Evolutionary conservation across 345 rosid species (phyloP), one percentile per base, ranked within the genome.

Genomic region (Aquilaria sinensis): DNA sequence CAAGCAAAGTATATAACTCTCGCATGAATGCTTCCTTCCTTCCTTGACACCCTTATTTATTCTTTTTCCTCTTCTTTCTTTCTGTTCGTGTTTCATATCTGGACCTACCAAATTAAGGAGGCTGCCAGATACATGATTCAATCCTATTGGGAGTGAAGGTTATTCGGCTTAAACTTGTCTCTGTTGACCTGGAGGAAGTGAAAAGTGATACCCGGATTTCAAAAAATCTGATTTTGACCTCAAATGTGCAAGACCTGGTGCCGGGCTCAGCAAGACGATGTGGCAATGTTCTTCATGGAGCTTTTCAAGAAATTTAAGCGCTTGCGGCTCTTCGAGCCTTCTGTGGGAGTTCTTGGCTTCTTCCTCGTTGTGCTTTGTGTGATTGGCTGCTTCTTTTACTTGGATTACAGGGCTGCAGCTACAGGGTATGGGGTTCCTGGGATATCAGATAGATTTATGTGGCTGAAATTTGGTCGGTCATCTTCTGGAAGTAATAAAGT

Each of bases 311-410:
- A 82, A 78, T 67, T 89, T 74, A 87, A 84, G 78, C 84, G 91
- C 16, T 70, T 81, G 12, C 74, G 77, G 70, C 79, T 80, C 51
- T 74, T 83, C 51, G 97, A 90, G 74, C 93, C 91, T 2, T 92
- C 87, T 47, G 50, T 84, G 8, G 83, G 93, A 16, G 67, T 84
- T 55, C 74, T 86, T 71, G 91, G 91, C 29, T 87, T 87, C 74
- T 78, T 89, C 70, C 63, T 90, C 13, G 80, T 80, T 3, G 78
- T 83, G 29, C 60, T 84, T 51, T 81, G 78, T 60, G 74, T 87
- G 62, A 72, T 87, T 72, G 81, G 76, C 56, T 74, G 85, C 74
- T 81, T 89, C 69, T 80, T 83, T 75, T 92, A 83, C 82, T 76
- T 83, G 70, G 95, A 89, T 70, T 86, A 77, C 80, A 70, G 72